Conservation (phyloP, 2,329 filamentous ascomycete species). For the Fusarium haematococcum region DNA sequence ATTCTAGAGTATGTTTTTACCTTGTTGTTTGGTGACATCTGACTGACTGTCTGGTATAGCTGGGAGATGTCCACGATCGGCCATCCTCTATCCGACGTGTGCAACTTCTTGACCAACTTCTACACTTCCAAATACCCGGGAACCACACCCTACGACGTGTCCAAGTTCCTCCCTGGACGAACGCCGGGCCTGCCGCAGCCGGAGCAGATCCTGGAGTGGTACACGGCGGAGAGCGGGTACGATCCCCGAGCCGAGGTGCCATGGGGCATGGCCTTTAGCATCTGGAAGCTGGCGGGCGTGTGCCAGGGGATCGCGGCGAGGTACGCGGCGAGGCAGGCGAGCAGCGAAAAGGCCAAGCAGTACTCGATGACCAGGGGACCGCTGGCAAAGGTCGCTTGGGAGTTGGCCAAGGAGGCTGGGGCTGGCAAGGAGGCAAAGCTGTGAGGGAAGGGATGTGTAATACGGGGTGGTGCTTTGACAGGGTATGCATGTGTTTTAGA, state of each 20-base stretch:
- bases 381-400: conserved; percentile 84
- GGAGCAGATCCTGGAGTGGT: conserved; percentile 56
- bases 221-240: conserved; percentile 71
- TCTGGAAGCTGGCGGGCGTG: conserved; percentile 71
- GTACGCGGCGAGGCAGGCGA: conserved; percentile 87
- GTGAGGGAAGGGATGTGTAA: conserved; percentile 22
- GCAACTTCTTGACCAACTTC: conserved; percentile 73
- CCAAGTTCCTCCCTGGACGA: conserved; percentile 70
- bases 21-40: not conserved
- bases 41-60: conserved; percentile 51
- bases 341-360: conserved; percentile 81
- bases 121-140: conserved; percentile 49
- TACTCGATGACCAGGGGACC: conserved; percentile 78
- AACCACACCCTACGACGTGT: conserved; percentile 45
- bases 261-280: conserved; percentile 72
- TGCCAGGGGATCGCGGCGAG: conserved; percentile 93
- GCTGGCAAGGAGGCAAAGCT: conserved; percentile 44
- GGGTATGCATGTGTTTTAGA: not conserved
- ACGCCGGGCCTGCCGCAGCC: conserved; percentile 72
- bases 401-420: conserved; percentile 66
- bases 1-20: conserved; percentile 77
- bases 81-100: conserved; percentile 92
- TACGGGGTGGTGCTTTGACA: not conserved
- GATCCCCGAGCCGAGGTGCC: conserved; percentile 70
- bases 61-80: conserved; percentile 99